Conservation (phyloP, 768 basidiomycete genomes). For the Suillus decipiens region DNA sequence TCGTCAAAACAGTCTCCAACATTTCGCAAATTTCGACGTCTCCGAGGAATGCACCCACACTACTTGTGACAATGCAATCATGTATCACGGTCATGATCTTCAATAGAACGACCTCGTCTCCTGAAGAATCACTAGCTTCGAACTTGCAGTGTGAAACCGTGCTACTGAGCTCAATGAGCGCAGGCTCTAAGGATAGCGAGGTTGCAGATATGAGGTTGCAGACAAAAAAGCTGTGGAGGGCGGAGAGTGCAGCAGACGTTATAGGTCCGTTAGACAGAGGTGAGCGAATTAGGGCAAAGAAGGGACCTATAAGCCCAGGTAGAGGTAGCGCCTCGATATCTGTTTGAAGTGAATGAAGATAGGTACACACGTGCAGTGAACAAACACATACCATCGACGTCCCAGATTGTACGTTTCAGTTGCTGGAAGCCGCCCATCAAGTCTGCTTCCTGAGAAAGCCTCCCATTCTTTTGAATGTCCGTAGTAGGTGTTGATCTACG, state of each 20-base stretch:
- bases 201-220: conserved; percentile 67
- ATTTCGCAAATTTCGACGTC: conserved; percentile 98
- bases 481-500: conserved; percentile 57
- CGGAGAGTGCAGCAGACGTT: conserved; percentile 88
- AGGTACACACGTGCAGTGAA: conserved; percentile 6
- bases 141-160: conserved; percentile 97
- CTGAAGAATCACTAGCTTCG: conserved; percentile 95
- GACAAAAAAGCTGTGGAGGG: conserved; percentile 86
- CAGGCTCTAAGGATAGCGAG: conserved; percentile 58
- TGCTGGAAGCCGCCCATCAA: conserved; percentile 90
- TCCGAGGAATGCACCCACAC: conserved; percentile 70
- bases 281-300: conserved; percentile 91
- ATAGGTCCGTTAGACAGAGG: conserved; percentile 96
- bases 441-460: conserved; percentile 71
- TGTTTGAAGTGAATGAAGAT: conserved; percentile 28
- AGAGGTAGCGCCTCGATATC: conserved; percentile 63
- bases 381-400: conserved; percentile 56
- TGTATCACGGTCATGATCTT: conserved; percentile 90
- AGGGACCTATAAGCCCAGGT: conserved; percentile 73
- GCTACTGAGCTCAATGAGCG: conserved; percentile 81
- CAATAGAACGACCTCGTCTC: conserved; percentile 93
- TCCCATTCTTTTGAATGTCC: conserved; percentile 44
- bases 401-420: conserved; percentile 72
- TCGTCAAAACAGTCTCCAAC: conserved; percentile 95
- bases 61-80: conserved; percentile 68